Evolutionary conservation across 2,329 filamentous ascomycete genomes (phyloP).

Genomic region (Fusarium sp.): DNA sequence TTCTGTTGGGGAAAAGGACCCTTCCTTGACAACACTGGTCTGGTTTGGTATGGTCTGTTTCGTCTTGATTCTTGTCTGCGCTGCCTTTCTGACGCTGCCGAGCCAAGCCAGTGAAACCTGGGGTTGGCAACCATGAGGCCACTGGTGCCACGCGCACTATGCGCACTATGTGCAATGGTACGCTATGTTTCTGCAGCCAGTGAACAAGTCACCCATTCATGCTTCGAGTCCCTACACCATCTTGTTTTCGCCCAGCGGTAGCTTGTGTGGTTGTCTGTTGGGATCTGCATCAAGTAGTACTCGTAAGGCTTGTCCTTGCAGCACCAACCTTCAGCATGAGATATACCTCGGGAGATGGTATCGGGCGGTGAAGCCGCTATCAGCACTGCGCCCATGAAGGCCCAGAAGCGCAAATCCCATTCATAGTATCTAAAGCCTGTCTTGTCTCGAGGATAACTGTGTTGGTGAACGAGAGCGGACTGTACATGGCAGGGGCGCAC

Average conservation of each 20-base stretch:
- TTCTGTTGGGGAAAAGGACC: slow-evolving; percentile 33
- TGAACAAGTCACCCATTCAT: slow-evolving; percentile 42
- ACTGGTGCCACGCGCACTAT: slow-evolving; percentile 48
- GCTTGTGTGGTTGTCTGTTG: slow-evolving; percentile 39
- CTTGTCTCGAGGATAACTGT: neutral
- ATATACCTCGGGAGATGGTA: slow-evolving; percentile 40
- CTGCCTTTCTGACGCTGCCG: slow-evolving; percentile 9
- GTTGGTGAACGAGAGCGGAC: slow-evolving; percentile 12
- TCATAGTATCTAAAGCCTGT: slow-evolving; percentile 32
- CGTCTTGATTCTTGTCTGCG: slow-evolving; percentile 13
- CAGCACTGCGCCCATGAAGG: slow-evolving; percentile 37
- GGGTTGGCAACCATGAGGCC: slow-evolving; percentile 38
- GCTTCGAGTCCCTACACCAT: slow-evolving; percentile 44
- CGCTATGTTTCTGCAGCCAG: slow-evolving; percentile 27
- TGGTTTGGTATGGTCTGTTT: slow-evolving; percentile 14
- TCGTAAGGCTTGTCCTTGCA: slow-evolving; percentile 24
- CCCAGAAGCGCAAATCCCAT: slow-evolving; percentile 39
- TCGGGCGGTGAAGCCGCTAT: slow-evolving; percentile 44
- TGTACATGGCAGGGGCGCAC: slow-evolving; percentile 16
- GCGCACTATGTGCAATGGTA: slow-evolving; percentile 32
- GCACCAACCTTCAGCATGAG: neutral
- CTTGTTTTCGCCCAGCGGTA: slow-evolving; percentile 23
- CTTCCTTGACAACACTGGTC: slow-evolving; percentile 16
- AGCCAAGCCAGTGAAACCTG: slow-evolving; percentile 41
- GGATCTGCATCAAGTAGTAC: slow-evolving; percentile 43